Percentiles rank a stretch among this genome's conserved stretches.
These are phyloP conservation scores for Saturnispora saitoi DNA, from an alignment of 805 yeast species.

Conservation along the genomic window DNA sequence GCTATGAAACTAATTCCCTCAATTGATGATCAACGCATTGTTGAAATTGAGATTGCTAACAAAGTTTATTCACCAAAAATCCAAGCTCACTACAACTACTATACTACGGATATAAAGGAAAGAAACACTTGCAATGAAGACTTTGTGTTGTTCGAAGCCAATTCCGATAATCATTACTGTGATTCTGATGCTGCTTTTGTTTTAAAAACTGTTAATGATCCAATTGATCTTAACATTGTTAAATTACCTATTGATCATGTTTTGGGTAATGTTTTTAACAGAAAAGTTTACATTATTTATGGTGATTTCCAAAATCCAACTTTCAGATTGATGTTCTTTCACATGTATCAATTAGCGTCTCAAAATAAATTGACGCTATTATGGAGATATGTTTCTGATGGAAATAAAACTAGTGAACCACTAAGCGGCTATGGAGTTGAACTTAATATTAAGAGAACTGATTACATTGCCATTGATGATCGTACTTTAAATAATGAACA, in stretches of 20 bases:
- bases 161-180: constrained; percentile 43
- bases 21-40: constrained; percentile 16
- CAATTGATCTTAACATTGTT: constrained; percentile 11
- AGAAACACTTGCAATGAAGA: constrained; percentile 14
- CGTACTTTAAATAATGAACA: constrained; percentile 27
- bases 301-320: constrained; percentile 48
- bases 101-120: constrained; percentile 29
- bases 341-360: constrained; percentile 50
- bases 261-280: constrained; percentile 41
- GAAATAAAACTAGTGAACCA: constrained; percentile 18
- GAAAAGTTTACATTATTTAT: constrained; percentile 42
- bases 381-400: constrained; percentile 57
- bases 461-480: constrained; percentile 59
- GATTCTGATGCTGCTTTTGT: constrained; percentile 73
- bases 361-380: constrained; percentile 61
- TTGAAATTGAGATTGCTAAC: constrained; percentile 38
- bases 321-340: constrained; percentile 49
- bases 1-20: constrained; percentile 16
- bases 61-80: constrained; percentile 53
- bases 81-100: constrained; percentile 54
- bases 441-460: constrained; percentile 55
- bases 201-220: constrained; percentile 45
- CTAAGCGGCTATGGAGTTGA: constrained; percentile 62
- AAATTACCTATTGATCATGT: constrained; percentile 51
- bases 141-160: constrained; percentile 29